These are phyloP conservation scores for Mycena haematopus DNA, from an alignment of 768 basidiomycete species.

Conservation along the genomic window DNA sequence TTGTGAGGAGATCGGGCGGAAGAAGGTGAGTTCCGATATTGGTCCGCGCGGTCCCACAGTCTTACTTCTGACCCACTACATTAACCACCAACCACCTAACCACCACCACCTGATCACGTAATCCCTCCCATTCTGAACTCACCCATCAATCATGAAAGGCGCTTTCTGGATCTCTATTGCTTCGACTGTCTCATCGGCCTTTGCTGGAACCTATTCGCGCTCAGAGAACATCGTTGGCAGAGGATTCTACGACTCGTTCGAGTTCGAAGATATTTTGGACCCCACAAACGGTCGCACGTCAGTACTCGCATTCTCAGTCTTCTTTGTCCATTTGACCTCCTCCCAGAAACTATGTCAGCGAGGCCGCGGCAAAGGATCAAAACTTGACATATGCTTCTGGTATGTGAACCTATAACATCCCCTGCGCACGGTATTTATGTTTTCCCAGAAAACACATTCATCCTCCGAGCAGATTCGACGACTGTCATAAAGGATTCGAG, in stretches of 20 bases:
- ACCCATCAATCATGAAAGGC: constrained; percentile 13
- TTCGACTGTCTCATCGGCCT: constrained; percentile 20
- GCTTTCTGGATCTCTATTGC: background rate
- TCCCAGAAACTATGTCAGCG: constrained; percentile 48
- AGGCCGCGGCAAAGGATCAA: constrained; percentile 45
- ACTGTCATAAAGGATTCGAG: constrained; percentile 47
- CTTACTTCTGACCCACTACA: no score
- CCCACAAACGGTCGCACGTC: constrained; percentile 70
- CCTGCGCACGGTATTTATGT: background rate
- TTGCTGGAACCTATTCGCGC: constrained; percentile 49
- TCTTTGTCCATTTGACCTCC: background rate
- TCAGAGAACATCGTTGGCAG: constrained; percentile 51
- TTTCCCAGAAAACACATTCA: constrained; percentile 50
- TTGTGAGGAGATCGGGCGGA: no score
- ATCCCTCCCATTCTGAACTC: background rate
- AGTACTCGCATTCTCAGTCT: constrained; percentile 32
- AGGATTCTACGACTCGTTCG: constrained; percentile 56
- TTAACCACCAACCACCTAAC: no score
- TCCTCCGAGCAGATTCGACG: constrained; percentile 58
- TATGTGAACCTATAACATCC: background rate
- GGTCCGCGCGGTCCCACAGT: no score
- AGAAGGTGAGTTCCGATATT: no score
- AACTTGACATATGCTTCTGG: constrained; percentile 60
- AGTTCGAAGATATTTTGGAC: constrained; percentile 55
- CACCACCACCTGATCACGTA: no score